These are phyloP conservation scores for Chaetomium strumarium DNA, from an alignment of 2,329 filamentous ascomycete species.

Conservation along the genomic window DNA sequence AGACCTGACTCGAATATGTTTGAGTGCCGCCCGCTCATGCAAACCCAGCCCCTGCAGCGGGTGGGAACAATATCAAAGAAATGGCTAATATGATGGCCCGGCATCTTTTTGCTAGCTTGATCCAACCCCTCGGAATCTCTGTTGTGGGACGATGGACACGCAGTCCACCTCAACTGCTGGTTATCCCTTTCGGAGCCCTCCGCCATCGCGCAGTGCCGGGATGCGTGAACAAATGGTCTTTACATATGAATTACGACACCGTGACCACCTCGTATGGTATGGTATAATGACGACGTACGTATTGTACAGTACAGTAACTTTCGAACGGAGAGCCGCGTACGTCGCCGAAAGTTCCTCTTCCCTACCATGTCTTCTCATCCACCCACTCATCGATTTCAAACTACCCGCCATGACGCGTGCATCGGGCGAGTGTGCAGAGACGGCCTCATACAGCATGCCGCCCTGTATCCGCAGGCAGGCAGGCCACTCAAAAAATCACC, in stretches of 20 bases:
- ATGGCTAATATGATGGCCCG: slow-evolving; percentile 29
- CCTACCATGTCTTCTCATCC: slow-evolving; percentile 1
- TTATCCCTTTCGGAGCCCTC: too few species aligned
- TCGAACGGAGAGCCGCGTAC: not conserved
- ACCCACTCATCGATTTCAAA: slow-evolving; percentile 2
- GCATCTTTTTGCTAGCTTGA: slow-evolving; percentile 30
- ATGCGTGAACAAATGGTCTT: too few species aligned
- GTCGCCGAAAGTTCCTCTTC: slow-evolving; percentile 9
- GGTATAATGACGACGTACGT: too few species aligned
- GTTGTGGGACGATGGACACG: not conserved
- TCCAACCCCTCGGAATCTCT: slow-evolving; percentile 29
- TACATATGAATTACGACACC: too few species aligned
- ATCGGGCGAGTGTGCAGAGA: slow-evolving; percentile 1
- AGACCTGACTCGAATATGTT: too few species aligned
- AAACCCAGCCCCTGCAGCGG: slow-evolving; percentile 7
- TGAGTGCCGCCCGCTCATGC: too few species aligned
- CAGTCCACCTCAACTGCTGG: too few species aligned
- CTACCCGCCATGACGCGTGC: slow-evolving; percentile 14
- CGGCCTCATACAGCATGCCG: not conserved
- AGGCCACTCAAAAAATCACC: not conserved
- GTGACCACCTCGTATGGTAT: too few species aligned
- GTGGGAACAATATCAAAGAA: slow-evolving; percentile 15
- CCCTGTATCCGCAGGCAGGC: not conserved
- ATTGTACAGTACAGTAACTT: not conserved
- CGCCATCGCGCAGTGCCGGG: too few species aligned